Base-by-base conservation (phyloP, 176 grass and related monocot species). In the Puccinellia tenuiflora region DNA sequence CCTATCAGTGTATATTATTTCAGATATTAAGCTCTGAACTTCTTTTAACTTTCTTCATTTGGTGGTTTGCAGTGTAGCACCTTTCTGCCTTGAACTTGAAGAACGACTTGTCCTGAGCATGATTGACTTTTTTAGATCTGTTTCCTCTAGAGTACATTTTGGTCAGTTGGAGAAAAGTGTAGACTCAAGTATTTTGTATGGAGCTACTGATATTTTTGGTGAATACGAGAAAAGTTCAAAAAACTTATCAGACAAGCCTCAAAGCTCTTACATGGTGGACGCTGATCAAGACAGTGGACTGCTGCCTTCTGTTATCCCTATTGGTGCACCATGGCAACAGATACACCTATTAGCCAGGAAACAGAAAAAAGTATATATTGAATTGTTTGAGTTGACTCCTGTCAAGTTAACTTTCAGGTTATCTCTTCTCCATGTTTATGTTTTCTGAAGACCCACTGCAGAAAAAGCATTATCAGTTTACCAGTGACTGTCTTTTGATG, bases 311-410 rank as follows among this genome's bases (percentile, higher is more conserved):
- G 90, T 98, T 79, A 62, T 93, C 66, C 96, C 90, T 31, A 75
- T 95, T 86, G 96, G 96, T 50, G 92, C 92, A 88, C 96, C 96
- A 84, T 95, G 92, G 90, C 92, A 98, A 68, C 90, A 95, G 61
- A 98, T 95, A 86, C 92, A 93, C 84, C 90, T 95, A 79, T 90
- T 98, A 86, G 96, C 92, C 26, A 93, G 96, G 81, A 94, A 85
- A 69, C 89, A 98, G 76, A 91, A 91, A 75, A 98, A 98, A 68
- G 86, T 98, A 67, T 98, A 95, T 75, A 82, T 98, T 31, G 96
- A 98, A 84, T 50, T 88, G 51, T 98, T 98, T 90, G 82, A 93
- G 72, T 86, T 98, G 76, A 84, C 81, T 85, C 90, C 92, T 80
- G 81, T 98, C 33, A 91, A 81, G 51, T 75, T 98, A 39, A 93